phyloP scores from a whole-genome alignment of 345 rosid genomes.

The Eutrema heterophyllum region DNA sequence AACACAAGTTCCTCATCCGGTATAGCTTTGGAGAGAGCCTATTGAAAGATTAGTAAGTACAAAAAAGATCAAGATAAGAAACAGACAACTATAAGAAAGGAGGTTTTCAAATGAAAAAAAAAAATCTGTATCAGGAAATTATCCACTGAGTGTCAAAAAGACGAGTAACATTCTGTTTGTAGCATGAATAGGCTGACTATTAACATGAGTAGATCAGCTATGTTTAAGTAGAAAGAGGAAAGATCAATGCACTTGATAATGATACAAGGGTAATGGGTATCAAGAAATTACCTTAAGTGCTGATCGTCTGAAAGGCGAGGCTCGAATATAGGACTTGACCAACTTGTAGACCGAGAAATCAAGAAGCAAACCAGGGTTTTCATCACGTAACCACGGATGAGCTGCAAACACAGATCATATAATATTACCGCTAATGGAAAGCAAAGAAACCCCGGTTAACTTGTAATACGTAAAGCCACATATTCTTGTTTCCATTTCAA shows the following conservation, averaged over 20 bases:
- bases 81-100: neutral
- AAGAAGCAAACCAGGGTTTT: slow-evolving; percentile 51
- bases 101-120: neutral
- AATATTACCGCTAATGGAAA: neutral
- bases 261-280: neutral
- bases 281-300: slow-evolving; percentile 67
- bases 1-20: slow-evolving; percentile 76
- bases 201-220: neutral
- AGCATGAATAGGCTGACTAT: neutral
- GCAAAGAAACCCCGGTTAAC: neutral
- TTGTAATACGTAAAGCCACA: neutral
- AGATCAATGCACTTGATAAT: neutral
- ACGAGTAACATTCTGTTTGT: neutral
- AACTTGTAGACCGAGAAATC: slow-evolving; percentile 78
- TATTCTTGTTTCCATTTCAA: slow-evolving; percentile 12
- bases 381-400: slow-evolving; percentile 87
- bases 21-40: slow-evolving; percentile 95
- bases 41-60: slow-evolving; percentile 20
- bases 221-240: neutral
- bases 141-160: neutral
- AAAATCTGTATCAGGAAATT: neutral
- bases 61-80: neutral
- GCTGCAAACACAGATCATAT: slow-evolving; percentile 42
- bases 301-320: slow-evolving; percentile 70
- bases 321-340: slow-evolving; percentile 68